Evolutionary conservation across 306 rosid species (phyloP), one percentile per base, ranked within the genome.

Genomic region (Dicorynia guianensis): DNA sequence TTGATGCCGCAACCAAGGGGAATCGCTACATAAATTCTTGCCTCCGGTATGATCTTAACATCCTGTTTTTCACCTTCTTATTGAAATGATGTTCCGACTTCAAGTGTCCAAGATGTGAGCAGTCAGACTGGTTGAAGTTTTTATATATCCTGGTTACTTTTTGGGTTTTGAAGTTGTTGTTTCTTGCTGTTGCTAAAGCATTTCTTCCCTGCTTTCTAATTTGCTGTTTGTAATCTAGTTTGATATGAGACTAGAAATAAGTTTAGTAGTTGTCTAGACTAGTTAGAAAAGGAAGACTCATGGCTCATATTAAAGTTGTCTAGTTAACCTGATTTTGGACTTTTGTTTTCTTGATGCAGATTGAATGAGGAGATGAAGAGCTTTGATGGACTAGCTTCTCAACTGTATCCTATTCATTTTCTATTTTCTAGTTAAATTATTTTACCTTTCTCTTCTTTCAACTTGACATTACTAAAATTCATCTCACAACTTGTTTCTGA

Each of bases 361-460:
- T 89, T 92, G 77, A 92, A 94, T 61, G 89, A 89, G 84, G 98
- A 92, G 81, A 90, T 94, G 96, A 94, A 94, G 83, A 85, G 79
- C 52, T 20, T 86, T 7, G 88, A 90, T 74, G 74, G 38, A 69
- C 89, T 94, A 19, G 96, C 93, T 1, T 42, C 84, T 15, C 95
- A 90, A 82, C 76, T 92, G 96, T 92, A 95, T 92, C 97, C 96
- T 6, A 18, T 74, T 71, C 4, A 69, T 34, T 63, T 57, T 4
- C 44, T 39, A 12, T 39, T 61, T 79, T 2, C 25, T 65, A 58
- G 6, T 13, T 66, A 11, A 47, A 72, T 52, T 75, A 0, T 18
- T 60, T 54, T 39, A 20, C 25, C 13, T 38, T 42, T 39, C 64
- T 48, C 44, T 65, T 70, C 46, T 12, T 17, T 60, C 56, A 34